Evolutionary conservation across 208 protist genomes (phyloP).

Genomic region (Acanthamoeba polyphaga): DNA sequence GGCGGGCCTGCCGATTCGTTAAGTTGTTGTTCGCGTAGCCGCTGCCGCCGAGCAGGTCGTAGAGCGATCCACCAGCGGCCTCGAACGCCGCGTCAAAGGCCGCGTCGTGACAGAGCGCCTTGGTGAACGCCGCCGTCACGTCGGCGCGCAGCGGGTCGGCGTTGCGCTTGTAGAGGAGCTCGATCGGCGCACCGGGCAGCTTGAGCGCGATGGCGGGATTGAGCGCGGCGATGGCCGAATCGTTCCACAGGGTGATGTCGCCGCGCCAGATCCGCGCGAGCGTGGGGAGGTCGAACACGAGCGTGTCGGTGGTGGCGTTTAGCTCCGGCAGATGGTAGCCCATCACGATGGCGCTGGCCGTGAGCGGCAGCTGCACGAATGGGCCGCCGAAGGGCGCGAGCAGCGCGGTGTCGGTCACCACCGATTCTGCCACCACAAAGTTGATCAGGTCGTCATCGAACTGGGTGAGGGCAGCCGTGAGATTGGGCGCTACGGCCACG

Average conservation of each 20-base stretch:
- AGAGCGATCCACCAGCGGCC: background rate
- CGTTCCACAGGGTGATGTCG: conserved; percentile 34
- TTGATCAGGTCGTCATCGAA: background rate
- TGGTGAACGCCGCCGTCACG: background rate
- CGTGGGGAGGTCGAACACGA: conserved; percentile 11
- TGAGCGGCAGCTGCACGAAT: conserved; percentile 3
- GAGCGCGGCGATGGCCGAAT: conserved; percentile 9
- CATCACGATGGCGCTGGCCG: background rate
- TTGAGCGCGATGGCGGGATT: background rate
- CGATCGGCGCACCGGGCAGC: background rate
- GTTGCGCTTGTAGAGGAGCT: background rate
- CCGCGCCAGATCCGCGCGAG: background rate
- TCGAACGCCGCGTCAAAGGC: background rate
- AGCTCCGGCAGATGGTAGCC: background rate
- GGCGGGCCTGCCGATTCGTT: background rate
- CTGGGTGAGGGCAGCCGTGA: background rate
- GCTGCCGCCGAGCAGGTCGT: background rate
- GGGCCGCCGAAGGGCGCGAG: background rate
- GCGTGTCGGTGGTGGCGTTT: background rate
- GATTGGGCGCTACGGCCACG: background rate
- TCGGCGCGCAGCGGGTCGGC: background rate
- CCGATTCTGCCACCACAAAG: background rate
- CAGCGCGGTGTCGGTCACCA: background rate
- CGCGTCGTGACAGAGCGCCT: background rate
- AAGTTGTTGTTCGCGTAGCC: background rate